Evolutionary conservation across 1,284 basidiomycete genomes (phyloP), one percentile per base, ranked within the genome.

Genomic region (Ceratobasidium sp.): DNA sequence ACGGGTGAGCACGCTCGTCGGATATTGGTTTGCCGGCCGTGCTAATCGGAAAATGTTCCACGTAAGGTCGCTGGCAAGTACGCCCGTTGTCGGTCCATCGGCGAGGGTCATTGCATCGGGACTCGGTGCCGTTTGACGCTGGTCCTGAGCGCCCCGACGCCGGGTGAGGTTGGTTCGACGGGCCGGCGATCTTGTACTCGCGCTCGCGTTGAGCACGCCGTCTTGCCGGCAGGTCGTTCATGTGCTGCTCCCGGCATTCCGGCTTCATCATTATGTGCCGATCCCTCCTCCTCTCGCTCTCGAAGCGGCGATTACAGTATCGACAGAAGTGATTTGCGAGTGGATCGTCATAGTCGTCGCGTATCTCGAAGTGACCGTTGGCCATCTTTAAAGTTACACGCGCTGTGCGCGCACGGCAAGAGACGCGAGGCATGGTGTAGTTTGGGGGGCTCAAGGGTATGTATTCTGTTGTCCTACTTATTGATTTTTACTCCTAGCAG

Each of bases 1-100:
- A 33, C 4, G 33, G 6, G 5, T 7, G 20, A 23, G 33, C 46
- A 13, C 13, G 56, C 44, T 40, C 23, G 28, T 49, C 18, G 9
- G 40, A 42, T 26, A 77, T 77, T 1, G 73, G 73, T 56, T 18
- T 26, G 26, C 73, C 75, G 5, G 75, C 66, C 1, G 64, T 60
- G 10, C 66, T 51, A 33, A 60, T 18, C 0, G 64, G 75, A 28
- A 77, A 77, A 3, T n/a, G 23, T 42, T 77, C 51, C 6, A 77
- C 39, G 20, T 18, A 69, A 7, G 66, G 53, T 7, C 15, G 15
- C 13, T 23, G 2, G 26, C 68, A 70, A 7, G 68, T 70, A 10
- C 53, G 39, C 2, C 68, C 39, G 13, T 70, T 55, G 33, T 70
- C 51, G 3, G 33, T 13, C 68, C 53, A 70, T 9, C 39, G 53